A percentile compares a stretch with the other conserved stretches of the same genome.
Conservation (phyloP, 768 basidiomycete species). For the Suillus cothurnatus region DNA sequence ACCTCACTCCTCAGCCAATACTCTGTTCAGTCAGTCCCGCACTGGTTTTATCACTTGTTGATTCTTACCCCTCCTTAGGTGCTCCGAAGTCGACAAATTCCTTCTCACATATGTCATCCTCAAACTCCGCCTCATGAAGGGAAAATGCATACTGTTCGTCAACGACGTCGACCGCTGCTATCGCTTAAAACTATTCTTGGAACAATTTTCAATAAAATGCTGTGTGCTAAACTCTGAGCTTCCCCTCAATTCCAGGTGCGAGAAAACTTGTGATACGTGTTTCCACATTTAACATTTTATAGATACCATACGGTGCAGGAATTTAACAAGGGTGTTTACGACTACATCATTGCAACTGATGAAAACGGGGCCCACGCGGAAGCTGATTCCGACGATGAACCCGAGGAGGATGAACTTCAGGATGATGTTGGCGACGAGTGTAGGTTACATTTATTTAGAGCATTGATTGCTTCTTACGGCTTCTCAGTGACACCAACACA, state of each 20-base stretch:
- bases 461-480: constrained; percentile 21
- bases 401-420: constrained; percentile 29
- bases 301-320: constrained; percentile 98
- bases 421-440: constrained; percentile 28
- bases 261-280: not conserved
- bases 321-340: constrained; percentile 97
- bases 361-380: constrained; percentile 67
- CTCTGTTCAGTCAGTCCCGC: constrained; percentile 60
- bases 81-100: constrained; percentile 96
- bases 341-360: constrained; percentile 98
- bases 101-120: constrained; percentile 94
- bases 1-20: constrained; percentile 84
- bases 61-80: constrained; percentile 43
- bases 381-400: constrained; percentile 51
- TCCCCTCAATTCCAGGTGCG: constrained; percentile 87
- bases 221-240: constrained; percentile 97
- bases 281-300: not conserved
- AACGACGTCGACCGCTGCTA: constrained; percentile 95
- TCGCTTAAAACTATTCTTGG: constrained; percentile 95
- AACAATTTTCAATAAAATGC: constrained; percentile 95
- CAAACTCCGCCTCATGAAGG: constrained; percentile 93
- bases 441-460: constrained; percentile 19
- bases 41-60: not conserved
- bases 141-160: constrained; percentile 96
- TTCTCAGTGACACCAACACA: constrained; percentile 58